Conservation (phyloP, 768 basidiomycete genomes). For the Lyophyllum atratum region DNA sequence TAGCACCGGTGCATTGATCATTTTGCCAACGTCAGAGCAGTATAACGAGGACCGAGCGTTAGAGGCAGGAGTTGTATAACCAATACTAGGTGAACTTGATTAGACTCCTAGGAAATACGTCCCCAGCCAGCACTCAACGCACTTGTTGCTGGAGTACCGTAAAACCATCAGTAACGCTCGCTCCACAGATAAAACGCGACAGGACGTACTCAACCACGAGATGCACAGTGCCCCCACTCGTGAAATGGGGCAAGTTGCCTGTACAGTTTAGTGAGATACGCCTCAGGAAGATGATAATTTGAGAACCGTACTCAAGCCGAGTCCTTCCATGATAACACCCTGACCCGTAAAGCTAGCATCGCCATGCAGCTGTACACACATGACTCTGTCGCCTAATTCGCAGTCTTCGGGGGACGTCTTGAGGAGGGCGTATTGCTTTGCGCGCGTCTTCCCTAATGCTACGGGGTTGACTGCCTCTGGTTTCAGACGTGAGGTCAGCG, state of each 20-base stretch:
- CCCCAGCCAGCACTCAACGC: constrained; percentile 10
- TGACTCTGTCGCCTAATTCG: constrained; percentile 66
- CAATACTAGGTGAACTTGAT: constrained; percentile 57
- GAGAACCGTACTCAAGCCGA: constrained; percentile 70
- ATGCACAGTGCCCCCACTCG: constrained; percentile 88
- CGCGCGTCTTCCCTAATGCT: constrained; percentile 86
- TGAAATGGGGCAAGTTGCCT: constrained; percentile 91
- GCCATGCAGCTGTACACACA: constrained; percentile 91
- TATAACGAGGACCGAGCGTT: constrained; percentile 84
- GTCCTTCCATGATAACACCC: constrained; percentile 85
- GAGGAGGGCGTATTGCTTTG: constrained; percentile 84
- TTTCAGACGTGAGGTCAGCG: background rate
- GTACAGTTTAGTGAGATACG: background rate
- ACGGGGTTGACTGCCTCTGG: constrained; percentile 87
- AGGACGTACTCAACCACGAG: constrained; percentile 82
- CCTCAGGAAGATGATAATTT: background rate
- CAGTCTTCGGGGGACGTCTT: constrained; percentile 60
- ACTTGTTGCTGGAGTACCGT: constrained; percentile 61
- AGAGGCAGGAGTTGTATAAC: constrained; percentile 89
- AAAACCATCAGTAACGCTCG: background rate
- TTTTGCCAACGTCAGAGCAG: constrained; percentile 87
- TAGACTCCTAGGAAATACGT: background rate
- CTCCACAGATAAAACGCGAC: background rate
- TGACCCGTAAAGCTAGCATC: constrained; percentile 93
- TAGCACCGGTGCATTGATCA: constrained; percentile 85